These are phyloP conservation scores for Cenchrus purpureus DNA, from an alignment of 176 grass and related monocot species.

Conservation along the genomic window DNA sequence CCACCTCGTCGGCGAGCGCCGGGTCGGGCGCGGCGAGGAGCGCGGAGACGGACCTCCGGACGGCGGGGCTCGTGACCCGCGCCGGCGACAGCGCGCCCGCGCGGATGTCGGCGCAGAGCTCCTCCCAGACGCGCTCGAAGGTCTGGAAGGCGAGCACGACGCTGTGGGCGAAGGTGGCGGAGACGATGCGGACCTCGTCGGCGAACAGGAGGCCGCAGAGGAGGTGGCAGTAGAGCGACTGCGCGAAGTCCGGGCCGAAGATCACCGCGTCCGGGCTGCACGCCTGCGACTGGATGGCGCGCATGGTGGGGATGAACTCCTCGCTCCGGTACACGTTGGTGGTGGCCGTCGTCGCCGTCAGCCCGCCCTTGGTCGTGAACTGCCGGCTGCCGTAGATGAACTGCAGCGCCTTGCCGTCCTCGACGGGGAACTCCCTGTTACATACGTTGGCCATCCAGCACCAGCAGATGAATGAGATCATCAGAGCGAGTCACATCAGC, in stretches of 20 bases:
- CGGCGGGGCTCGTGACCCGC: conserved; percentile 47
- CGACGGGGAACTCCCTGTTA: conserved; percentile 71
- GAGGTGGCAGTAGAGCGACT: conserved; percentile 94
- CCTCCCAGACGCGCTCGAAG: conserved; percentile 69
- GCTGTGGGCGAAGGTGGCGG: conserved; percentile 81
- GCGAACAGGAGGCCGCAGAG: conserved; percentile 70
- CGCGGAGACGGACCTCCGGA: conserved; percentile 59
- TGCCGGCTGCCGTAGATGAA: conserved; percentile 85
- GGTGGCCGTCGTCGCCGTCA: conserved; percentile 73
- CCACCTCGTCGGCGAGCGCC: conserved; percentile 62
- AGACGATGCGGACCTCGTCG: conserved; percentile 67
- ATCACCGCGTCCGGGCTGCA: conserved; percentile 80
- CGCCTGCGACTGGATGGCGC: conserved; percentile 58
- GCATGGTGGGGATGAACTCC: conserved; percentile 52
- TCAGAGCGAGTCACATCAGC: too few relatives aligned
- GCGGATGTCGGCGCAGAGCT: conserved; percentile 73
- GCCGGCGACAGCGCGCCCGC: conserved; percentile 52
- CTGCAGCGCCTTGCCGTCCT: conserved; percentile 73
- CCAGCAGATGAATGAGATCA: neutral
- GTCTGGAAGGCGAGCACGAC: conserved; percentile 74
- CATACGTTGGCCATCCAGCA: neutral
- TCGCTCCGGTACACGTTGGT: conserved; percentile 71
- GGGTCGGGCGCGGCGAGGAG: conserved; percentile 62
- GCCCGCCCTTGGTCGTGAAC: conserved; percentile 65
- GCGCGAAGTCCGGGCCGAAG: conserved; percentile 63